Conservation (phyloP, 148 eudicot genomes). For the Silene conica region DNA sequence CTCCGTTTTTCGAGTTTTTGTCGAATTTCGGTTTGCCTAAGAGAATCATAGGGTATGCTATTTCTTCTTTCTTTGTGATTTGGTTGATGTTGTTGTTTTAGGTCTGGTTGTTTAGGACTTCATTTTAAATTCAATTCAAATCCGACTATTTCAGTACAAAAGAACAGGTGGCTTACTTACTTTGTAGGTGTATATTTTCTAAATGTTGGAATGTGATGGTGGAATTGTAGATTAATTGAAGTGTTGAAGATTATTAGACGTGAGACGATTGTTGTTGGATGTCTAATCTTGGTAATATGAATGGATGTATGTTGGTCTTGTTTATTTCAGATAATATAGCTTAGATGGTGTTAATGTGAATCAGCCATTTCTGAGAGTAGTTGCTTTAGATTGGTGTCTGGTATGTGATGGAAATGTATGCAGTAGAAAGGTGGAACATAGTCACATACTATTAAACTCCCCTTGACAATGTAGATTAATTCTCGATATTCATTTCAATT, state of each 20-base stretch:
- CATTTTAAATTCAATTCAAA: background rate
- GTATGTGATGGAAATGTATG: background rate
- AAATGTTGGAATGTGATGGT: too few relatives aligned
- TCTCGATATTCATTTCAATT: background rate
- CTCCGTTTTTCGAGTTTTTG: constrained; percentile 62
- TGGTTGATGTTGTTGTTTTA: too few relatives aligned
- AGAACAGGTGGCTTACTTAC: background rate
- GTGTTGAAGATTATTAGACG: background rate
- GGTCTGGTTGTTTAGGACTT: too few relatives aligned
- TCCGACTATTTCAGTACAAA: background rate
- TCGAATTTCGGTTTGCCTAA: constrained; percentile 41
- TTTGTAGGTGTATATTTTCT: constrained; percentile 26
- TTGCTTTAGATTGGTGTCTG: background rate
- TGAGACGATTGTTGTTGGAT: background rate
- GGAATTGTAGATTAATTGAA: background rate
- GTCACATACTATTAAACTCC: background rate
- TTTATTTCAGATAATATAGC: background rate
- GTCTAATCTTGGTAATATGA: background rate
- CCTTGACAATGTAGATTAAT: background rate
- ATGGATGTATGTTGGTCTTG: background rate
- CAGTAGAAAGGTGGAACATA: background rate
- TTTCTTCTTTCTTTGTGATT: background rate
- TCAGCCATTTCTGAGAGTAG: background rate
- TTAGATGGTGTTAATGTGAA: background rate
- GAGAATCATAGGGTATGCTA: constrained; percentile 60